Conservation (phyloP, 192 early-diverging fungal genomes). For the Spizellomyces punctatus region DNA sequence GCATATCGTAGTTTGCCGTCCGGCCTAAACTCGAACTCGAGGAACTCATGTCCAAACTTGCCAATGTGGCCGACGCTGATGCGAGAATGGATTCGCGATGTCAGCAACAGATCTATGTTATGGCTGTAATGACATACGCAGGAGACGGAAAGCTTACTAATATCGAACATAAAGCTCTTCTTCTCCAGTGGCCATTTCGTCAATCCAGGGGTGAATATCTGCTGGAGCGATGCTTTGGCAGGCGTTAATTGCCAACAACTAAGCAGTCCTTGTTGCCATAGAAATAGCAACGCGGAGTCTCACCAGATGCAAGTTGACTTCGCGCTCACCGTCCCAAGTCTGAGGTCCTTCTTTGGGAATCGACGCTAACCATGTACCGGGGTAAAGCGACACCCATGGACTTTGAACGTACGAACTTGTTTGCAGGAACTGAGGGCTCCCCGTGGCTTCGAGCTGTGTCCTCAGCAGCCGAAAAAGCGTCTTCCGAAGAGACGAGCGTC, state of each 20-base stretch:
- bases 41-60: conserved; percentile 97
- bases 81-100: neutral
- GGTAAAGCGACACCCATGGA: conserved; percentile 13
- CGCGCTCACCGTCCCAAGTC: no score
- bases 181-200: neutral
- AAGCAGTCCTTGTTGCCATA: no score
- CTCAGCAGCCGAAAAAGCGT: neutral
- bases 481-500: no score
- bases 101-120: neutral
- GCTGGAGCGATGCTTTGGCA: no score
- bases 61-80: conserved; percentile 86
- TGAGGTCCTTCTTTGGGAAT: no score
- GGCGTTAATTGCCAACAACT: no score
- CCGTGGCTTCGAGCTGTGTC: neutral
- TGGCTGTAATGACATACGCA: neutral
- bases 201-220: neutral
- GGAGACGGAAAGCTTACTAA: conserved; percentile 36
- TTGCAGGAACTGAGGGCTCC: neutral
- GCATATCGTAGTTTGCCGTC: conserved; percentile 91
- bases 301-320: no score
- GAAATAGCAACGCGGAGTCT: no score
- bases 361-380: neutral
- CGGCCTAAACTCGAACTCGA: conserved; percentile 92
- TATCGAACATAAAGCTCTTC: conserved; percentile 64
- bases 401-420: neutral